Evolutionary conservation across 345 rosid genomes (phyloP), one percentile per base, ranked within the genome.

Genomic region (Linum usitatissimum): DNA sequence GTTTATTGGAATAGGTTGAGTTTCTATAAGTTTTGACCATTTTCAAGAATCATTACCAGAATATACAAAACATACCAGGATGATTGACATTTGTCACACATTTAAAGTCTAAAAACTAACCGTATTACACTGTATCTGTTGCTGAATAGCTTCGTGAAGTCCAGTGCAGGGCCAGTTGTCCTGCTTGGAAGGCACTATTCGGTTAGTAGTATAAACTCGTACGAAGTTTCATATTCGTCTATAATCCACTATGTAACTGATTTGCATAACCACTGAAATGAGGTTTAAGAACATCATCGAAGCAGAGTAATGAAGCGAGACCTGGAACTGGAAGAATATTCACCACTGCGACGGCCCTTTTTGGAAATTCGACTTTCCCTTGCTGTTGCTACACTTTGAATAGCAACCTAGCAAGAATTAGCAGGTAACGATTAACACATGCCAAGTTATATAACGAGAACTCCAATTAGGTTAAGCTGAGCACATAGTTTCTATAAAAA

Each of bases 101-200:
- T 14, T 2, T 42, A 15, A 15, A 15, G 51, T 45, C 51, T 45
- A 71, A 38, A 65, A 30, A 18, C 83, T 59, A 72, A 90, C 99
- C 96, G 75, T 30, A 90, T 79, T 19, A 90, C 84, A 31, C 96
- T 93, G 56, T 90, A 83, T 77, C 76, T 85, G 74, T 81, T 86
- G 65, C 80, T 89, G 77, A 90, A 93, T 78, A 90, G 76, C 79
- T 93, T 93, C 84, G 87, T 78, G 76, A 90, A 70, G 75, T 93
- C 99, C 79, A 81, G 61, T 60, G 97, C 64, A 71, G 79, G 70
- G 63, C 96, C 91, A 64, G 83, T 75, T 68, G 87, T 75, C 82
- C 83, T 90, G 81, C 97, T 90, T 87, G 15, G 49, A 9, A 18
- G 3, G 31, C 51, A 12, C 15, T 45, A 45, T 45, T 45, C 3